A percentile compares a stretch with the other conserved stretches of the same genome.
These are phyloP conservation scores for Ogataea trehalophila DNA, from an alignment of 805 yeast genomes.

Conservation along the genomic window DNA sequence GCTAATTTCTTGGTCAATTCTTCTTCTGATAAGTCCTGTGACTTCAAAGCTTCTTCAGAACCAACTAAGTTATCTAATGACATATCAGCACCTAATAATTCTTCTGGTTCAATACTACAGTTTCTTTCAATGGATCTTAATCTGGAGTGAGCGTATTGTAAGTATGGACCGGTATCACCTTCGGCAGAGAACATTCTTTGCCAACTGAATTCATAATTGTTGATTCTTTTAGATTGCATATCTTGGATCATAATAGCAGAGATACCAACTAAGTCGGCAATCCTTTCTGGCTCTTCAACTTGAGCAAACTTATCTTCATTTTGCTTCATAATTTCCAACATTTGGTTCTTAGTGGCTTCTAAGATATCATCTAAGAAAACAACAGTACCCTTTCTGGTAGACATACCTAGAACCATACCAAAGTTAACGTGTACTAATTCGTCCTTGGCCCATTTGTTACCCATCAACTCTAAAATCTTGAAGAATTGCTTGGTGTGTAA, in stretches of 20 bases:
- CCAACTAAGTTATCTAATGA: slow-evolving; percentile 29
- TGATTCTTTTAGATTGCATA: slow-evolving; percentile 95
- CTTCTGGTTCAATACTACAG: slow-evolving; percentile 43
- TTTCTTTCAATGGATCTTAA: slow-evolving; percentile 91
- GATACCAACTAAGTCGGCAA: slow-evolving; percentile 93
- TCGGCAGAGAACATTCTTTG: slow-evolving; percentile 96
- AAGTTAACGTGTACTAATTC: slow-evolving; percentile 77
- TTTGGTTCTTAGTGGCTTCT: slow-evolving; percentile 87
- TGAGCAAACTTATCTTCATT: slow-evolving; percentile 88
- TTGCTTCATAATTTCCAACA: slow-evolving; percentile 95
- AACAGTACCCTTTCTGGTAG: slow-evolving; percentile 96
- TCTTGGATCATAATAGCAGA: slow-evolving; percentile 99
- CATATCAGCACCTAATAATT: slow-evolving; percentile 25
- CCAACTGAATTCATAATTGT: slow-evolving; percentile 96
- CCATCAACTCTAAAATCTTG: slow-evolving; percentile 88
- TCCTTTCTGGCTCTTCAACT: slow-evolving; percentile 87
- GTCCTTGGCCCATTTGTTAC: slow-evolving; percentile 74
- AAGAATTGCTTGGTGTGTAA: slow-evolving; percentile 91
- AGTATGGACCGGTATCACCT: slow-evolving; percentile 99
- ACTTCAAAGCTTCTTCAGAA: slow-evolving; percentile 22
- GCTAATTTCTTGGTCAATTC: slow-evolving; percentile 29
- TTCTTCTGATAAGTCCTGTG: slow-evolving; percentile 21
- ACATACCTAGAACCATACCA: slow-evolving; percentile 99
- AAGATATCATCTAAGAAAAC: slow-evolving; percentile 93
- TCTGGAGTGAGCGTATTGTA: slow-evolving; percentile 98